A percentile compares a stretch with the other conserved stretches of the same genome.
phyloP scores from a whole-genome alignment of 2,329 filamentous ascomycete species.

The Didymellaceae sp. region DNA sequence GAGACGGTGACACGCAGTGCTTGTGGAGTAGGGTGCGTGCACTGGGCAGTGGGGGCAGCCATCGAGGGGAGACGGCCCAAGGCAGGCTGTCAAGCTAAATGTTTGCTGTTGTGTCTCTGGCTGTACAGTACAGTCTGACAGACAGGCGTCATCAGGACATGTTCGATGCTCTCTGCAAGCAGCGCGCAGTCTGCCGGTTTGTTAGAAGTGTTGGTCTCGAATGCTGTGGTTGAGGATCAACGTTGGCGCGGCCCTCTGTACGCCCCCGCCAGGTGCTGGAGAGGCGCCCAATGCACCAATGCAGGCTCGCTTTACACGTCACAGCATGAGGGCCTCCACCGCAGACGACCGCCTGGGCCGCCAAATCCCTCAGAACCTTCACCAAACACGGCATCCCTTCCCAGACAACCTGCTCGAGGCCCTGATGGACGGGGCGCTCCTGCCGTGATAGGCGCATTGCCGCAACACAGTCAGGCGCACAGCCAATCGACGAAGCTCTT shows the following conservation, averaged over 20 bases:
- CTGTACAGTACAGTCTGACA: no score
- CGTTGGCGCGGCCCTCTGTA: not conserved
- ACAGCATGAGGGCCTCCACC: constrained; percentile 16
- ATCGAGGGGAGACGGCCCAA: no score
- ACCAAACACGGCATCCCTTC: constrained; percentile 5
- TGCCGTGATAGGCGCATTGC: constrained; percentile 42
- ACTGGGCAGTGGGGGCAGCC: not conserved
- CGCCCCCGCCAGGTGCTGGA: not conserved
- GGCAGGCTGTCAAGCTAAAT: no score
- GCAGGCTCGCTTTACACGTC: constrained; percentile 21
- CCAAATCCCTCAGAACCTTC: constrained; percentile 7
- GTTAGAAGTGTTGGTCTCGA: no score
- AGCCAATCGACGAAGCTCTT: constrained; percentile 38
- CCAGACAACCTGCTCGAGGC: constrained; percentile 16
- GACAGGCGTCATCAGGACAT: no score
- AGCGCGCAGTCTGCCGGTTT: no score
- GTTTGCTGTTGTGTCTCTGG: no score
- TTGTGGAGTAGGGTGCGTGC: not conserved
- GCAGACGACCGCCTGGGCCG: constrained; percentile 9
- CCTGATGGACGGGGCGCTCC: constrained; percentile 37
- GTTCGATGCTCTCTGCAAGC: no score
- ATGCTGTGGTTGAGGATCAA: not conserved
- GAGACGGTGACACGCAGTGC: constrained; percentile 5
- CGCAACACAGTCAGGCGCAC: constrained; percentile 28
- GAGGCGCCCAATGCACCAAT: constrained; percentile 1